Conservation (phyloP, 371 early-diverging fungal species). For the Syncephalastrum monosporum region DNA sequence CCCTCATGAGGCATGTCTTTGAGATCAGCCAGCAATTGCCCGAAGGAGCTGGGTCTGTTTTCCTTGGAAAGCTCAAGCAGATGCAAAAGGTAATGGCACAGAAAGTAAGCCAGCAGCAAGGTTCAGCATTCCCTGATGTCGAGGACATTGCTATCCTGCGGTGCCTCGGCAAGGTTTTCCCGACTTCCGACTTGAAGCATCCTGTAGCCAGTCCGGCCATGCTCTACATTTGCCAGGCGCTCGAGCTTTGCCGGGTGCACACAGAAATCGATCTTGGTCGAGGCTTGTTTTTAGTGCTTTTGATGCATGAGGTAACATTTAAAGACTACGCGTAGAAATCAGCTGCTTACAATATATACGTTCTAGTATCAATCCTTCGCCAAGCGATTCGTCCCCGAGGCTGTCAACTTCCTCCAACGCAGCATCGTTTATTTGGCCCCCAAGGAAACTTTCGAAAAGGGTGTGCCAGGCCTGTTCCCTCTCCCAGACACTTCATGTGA, state of each 20-base stretch:
- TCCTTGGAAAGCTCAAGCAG: conserved; percentile 40
- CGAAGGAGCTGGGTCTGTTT: conserved; percentile 35
- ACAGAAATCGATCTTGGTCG: conserved; percentile 63
- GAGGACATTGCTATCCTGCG: conserved; percentile 64
- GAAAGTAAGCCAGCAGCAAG: conserved; percentile 28
- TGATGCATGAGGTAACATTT: conserved; percentile 62
- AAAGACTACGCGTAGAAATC: not conserved
- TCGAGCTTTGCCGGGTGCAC: conserved; percentile 63
- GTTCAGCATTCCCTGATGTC: conserved; percentile 46
- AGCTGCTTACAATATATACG: conserved; percentile 1
- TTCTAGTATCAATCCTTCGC: conserved; percentile 68
- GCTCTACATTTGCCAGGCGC: conserved; percentile 72
- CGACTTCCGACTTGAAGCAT: conserved; percentile 88
- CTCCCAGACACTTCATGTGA: conserved; percentile 27
- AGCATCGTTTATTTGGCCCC: conserved; percentile 54
- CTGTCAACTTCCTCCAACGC: conserved; percentile 66
- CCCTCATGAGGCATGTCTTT: conserved; percentile 50
- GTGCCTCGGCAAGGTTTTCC: conserved; percentile 71
- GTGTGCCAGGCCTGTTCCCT: conserved; percentile 53
- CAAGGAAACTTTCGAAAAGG: conserved; percentile 32
- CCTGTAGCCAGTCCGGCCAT: conserved; percentile 84
- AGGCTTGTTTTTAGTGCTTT: conserved; percentile 74
- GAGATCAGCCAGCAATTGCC: conserved; percentile 58
- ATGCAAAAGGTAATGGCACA: conserved; percentile 41
- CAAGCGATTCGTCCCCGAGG: conserved; percentile 86